Base-by-base conservation (phyloP, 106 monocot genomes). In the Xerophyta viscosa region DNA sequence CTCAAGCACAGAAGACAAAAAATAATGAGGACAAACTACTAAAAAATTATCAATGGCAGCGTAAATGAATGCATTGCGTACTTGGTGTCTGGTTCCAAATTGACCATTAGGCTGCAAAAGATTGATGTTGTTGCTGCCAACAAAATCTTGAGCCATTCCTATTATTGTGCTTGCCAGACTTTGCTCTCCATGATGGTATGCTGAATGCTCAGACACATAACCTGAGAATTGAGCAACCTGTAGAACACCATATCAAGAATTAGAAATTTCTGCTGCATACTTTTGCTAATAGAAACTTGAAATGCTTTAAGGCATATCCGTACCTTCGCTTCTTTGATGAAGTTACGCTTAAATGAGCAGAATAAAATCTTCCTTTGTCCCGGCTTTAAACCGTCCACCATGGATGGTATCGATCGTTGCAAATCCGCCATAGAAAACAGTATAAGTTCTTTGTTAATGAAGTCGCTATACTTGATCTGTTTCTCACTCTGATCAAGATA, bases 191-290 rank as follows among this genome's bases (percentile, higher is more conserved):
- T 98, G 96, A 63, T 98, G 96, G 44, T 98, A 98, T 0, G 96
- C 96, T 46, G 89, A 98, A 66, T 90, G 85, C 61, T 98, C 96
- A 10, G 86, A 89, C 26, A 98, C 96, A 80, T 94, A 94, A 50
- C 88, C 88, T 17, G 74, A 78, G 42, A 94, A 88, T 62, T 94
- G 87, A 27, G 90, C 65, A 2, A 77, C 65, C 76, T 77, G 65
- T 2, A 54, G 4, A 22, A 31, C 30, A n/a, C n/a, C n/a, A n/a
- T n/a, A n/a, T n/a, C n/a, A n/a, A n/a, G n/a, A n/a, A n/a, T n/a
- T n/a, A n/a, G n/a, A n/a, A n/a, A n/a, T n/a, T n/a, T n/a, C n/a
- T n/a, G n/a, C n/a, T n/a, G n/a, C n/a, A n/a, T n/a, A n/a, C 7
- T 8, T n/a, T n/a, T n/a, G 4, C 7, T 8, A 9, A 44, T 14